Percentiles rank a stretch among this genome's conserved stretches.
These are phyloP conservation scores for Sporopachydermia quercuum DNA, from an alignment of 805 yeast genomes.

Conservation along the genomic window DNA sequence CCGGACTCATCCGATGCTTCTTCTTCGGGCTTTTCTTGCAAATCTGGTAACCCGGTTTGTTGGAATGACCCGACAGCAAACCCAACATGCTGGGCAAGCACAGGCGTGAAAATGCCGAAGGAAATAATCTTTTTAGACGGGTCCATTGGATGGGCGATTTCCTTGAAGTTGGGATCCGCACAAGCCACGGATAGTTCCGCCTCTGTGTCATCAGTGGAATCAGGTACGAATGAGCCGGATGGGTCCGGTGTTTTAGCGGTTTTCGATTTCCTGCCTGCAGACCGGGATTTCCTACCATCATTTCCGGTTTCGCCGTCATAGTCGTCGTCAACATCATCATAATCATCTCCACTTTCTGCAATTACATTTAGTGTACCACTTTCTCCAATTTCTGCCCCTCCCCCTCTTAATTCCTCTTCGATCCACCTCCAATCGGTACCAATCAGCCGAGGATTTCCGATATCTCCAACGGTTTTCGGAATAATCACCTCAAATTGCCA, in stretches of 20 bases:
- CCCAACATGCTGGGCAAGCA: conserved; percentile 88
- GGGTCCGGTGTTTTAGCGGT: conserved; percentile 12
- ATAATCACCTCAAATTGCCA: conserved; percentile 86
- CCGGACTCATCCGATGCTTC: conserved; percentile 15
- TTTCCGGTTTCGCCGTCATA: conserved; percentile 6
- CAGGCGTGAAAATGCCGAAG: conserved; percentile 67
- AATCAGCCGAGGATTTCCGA: conserved; percentile 33
- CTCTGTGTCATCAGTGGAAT: conserved; percentile 29
- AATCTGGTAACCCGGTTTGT: conserved; percentile 36
- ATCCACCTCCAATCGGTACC: conserved; percentile 22
- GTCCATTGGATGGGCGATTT: conserved; percentile 64
- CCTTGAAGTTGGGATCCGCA: conserved; percentile 50
- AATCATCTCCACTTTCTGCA: conserved; percentile 6
- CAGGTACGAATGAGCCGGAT: conserved; percentile 20
- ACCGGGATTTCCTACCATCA: conserved; percentile 7
- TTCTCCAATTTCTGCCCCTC: too few species aligned
- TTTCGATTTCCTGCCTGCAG: conserved; percentile 23
- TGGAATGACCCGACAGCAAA: conserved; percentile 89
- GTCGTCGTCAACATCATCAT: conserved; percentile 7
- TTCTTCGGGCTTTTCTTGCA: conserved; percentile 20
- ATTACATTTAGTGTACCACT: background rate
- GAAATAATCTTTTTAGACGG: conserved; percentile 56
- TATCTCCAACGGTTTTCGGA: conserved; percentile 66
- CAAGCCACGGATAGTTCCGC: conserved; percentile 47
- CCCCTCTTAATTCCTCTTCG: conserved; percentile 16